Evolutionary conservation across 129 eudicot genomes (phyloP), one percentile per base, ranked within the genome.

Genomic region (Arctium lappa): DNA sequence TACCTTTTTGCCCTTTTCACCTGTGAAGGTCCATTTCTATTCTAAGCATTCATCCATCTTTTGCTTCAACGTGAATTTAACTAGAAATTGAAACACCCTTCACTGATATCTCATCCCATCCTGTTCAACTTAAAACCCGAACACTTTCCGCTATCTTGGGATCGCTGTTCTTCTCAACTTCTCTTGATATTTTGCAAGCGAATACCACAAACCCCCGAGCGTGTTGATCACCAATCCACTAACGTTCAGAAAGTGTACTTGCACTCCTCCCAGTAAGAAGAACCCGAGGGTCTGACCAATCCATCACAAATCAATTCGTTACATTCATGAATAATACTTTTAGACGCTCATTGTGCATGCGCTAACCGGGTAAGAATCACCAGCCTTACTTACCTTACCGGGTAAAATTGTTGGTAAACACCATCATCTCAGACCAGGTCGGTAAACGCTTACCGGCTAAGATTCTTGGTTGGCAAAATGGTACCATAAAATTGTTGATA

Each of bases 151-250:
- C 68, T 73, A 84, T 79, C 75, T 79, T 63, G 87, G 87, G 44
- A 84, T 73, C 5, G 80, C 7, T 11, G 38, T 84, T 79, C 53
- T 73, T 63, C 15, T 88, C 89, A 81, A 74, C 87, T 91, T 94
- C 72, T 94, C 94, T 74, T 88, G 90, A 85, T 93, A 95, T 85
- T 95, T 95, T 11, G 99, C 97, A 62, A 81, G 79, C 0, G 99
- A 95, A 83, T 95, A 95, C 99, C 97, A 95, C 79, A 95, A 87
- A 39, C 99, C 99, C 18, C 99, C 99, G 4, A 90, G 90, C 8
- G 97, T 92, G 90, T 95, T 95, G 81, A 95, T 95, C 34, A 87
- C 94, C 73, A 95, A 83, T 79, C 99, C 97, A 13, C 88, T 86
- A 10, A 95, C 93, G 42, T 95, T 95, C 79, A 95, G 79, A 40